A percentile compares a stretch with the other conserved stretches of the same genome.
These are phyloP conservation scores for Cryphonectria japonica DNA, from an alignment of 2,329 filamentous ascomycete species.

Conservation along the genomic window DNA sequence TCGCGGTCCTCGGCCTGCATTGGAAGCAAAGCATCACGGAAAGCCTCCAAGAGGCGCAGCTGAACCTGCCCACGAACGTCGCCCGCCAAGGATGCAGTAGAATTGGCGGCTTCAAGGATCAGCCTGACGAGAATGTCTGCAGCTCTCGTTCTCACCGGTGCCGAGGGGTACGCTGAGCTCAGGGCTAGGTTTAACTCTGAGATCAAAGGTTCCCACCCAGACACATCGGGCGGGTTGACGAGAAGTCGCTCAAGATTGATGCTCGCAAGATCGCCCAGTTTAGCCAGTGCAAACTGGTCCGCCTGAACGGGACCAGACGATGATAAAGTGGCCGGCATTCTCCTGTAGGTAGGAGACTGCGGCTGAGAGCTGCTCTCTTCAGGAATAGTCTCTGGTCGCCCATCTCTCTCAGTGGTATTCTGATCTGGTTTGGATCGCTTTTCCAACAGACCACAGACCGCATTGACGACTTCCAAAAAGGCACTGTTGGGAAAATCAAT, in stretches of 20 bases:
- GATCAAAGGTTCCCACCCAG: constrained; percentile 75
- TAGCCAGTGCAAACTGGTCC: constrained; percentile 70
- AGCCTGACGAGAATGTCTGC: constrained; percentile 67
- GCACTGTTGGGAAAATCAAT: constrained; percentile 83
- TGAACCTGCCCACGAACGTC: constrained; percentile 66
- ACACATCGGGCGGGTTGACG: constrained; percentile 65
- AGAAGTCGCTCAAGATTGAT: constrained; percentile 79
- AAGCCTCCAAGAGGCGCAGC: constrained; percentile 69
- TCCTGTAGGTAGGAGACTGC: constrained; percentile 44
- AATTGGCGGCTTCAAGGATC: constrained; percentile 59
- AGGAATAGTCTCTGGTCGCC: constrained; percentile 43
- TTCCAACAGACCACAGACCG: constrained; percentile 73
- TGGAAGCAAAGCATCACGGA: constrained; percentile 63
- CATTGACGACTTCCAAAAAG: constrained; percentile 76
- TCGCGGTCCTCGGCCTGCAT: constrained; percentile 59
- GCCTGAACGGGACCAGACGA: constrained; percentile 60
- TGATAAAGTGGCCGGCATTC: constrained; percentile 52
- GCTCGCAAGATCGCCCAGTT: constrained; percentile 71
- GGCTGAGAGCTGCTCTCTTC: constrained; percentile 36
- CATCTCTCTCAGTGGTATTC: constrained; percentile 36
- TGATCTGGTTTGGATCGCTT: constrained; percentile 35
- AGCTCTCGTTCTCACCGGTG: constrained; percentile 61
- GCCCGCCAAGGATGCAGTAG: constrained; percentile 56
- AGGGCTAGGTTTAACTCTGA: constrained; percentile 57
- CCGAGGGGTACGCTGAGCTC: constrained; percentile 56